Base-by-base conservation (phyloP, 1,284 basidiomycete species). In the Sanguinoderma infundibulare region DNA sequence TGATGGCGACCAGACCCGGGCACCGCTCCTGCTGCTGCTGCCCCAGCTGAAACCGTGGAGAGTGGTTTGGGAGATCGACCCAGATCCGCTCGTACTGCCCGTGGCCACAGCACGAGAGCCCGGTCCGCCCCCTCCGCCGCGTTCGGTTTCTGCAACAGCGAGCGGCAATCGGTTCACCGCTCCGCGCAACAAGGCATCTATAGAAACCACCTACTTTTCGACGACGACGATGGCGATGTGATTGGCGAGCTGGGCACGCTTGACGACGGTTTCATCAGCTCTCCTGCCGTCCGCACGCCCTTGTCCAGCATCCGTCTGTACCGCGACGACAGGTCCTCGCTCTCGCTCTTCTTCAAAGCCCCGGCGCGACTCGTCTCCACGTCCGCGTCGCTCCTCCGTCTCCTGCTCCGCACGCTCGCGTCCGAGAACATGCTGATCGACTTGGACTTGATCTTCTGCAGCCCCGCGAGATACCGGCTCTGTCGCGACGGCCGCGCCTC, bases 391-490 rank as follows among this genome's bases (percentile, higher is more conserved):
- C 66, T 65, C 63, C 61, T 52, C 36, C 68, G 66, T 40, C 68
- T 59, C 22, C 42, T 40, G 39, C 30, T 50, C 24, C 59, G 61
- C 51, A 55, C 54, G 26, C 62, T 61, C 42, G 51, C 26, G 34
- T 66, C 68, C 20, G 63, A 44, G 35, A 64, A 32, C 66, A 60
- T 65, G 55, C 62, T 64, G 38, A 64, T 57, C 61, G 72, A 71
- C 22, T 72, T 75, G 22, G 72, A 69, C 61, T 74, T 75, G 30
- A 77, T 74, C 68, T 73, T 77, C 62, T 73, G 70, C 56, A 77
- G 66, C 28, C 70, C 68, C 8, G 69, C 65, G 57, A 71, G 61
- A 40, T 67, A 68, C 35, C 70, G 73, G 22, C 60, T 57, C 51
- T 67, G 65, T 32, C 65, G 62, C 30, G 57, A 17, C 28, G 60